These are phyloP conservation scores for Botryosphaeria agaves DNA, from an alignment of 2,329 filamentous ascomycete species.

Conservation along the genomic window DNA sequence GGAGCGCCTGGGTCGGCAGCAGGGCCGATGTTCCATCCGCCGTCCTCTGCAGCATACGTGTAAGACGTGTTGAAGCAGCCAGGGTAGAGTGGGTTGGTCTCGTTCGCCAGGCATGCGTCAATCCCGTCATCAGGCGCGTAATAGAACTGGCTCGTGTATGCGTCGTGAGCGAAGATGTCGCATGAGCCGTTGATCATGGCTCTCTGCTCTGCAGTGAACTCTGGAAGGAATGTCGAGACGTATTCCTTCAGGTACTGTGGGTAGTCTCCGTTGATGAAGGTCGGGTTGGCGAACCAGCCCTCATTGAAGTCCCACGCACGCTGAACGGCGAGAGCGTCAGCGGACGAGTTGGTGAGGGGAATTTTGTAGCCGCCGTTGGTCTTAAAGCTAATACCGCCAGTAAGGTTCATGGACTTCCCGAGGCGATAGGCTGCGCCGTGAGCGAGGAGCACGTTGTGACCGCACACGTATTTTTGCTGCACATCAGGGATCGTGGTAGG, in stretches of 20 bases:
- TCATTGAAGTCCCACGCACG: conserved; percentile 20
- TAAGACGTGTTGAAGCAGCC: conserved; percentile 16
- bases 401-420: conserved; percentile 24
- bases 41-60: conserved; percentile 9
- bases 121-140: conserved; percentile 17
- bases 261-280: conserved; percentile 28
- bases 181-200: conserved; percentile 13
- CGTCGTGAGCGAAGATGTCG: conserved; percentile 20
- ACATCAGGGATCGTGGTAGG: conserved; percentile 15
- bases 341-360: conserved; percentile 16
- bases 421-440: conserved; percentile 21
- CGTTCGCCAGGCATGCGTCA: conserved; percentile 18
- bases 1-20: conserved; percentile 13
- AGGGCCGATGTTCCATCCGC: conserved; percentile 15
- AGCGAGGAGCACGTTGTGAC: conserved; percentile 18
- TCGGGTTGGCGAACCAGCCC: conserved; percentile 25
- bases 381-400: conserved; percentile 18
- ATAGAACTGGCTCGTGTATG: conserved; percentile 18
- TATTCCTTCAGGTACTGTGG: conserved; percentile 19
- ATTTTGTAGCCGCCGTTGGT: conserved; percentile 20
- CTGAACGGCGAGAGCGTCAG: conserved; percentile 15
- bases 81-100: conserved; percentile 15
- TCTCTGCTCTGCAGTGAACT: conserved; percentile 16
- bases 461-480: conserved; percentile 17
- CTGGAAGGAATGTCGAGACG: conserved; percentile 13